Base-by-base conservation (phyloP, 2,329 filamentous ascomycete species). In the Neofusicoccum parvum region DNA sequence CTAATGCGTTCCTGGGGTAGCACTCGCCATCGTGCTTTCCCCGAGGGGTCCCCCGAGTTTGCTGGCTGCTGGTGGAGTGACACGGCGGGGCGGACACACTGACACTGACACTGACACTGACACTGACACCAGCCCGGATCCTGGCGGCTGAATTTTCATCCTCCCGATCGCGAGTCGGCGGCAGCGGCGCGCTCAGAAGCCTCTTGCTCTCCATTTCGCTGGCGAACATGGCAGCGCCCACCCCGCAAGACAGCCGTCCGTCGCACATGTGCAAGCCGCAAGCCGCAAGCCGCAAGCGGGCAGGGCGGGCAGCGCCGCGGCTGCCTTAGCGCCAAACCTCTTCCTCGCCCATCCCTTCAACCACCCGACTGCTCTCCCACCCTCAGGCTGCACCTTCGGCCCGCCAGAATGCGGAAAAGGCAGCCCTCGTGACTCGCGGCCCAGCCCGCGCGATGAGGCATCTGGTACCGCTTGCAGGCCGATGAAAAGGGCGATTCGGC, bases 291-390 rank as follows among this genome's bases (percentile, higher is more conserved):
- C 34, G 53, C 53, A 56, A 56, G 37, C 53, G 51, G 51, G 37
- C 37, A 56, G 49, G 32, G 49, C 11, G 14, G 51, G 37, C 37
- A 56, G 49, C 14, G 49, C 11, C 27, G 27, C 27, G 51, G 17
- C 51, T 46, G 23, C 54, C 41, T 46, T 59, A 59, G 54, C 39
- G 15, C 54, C 39, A 56, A 56, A 41, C 53, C 37, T 56, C 32
- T 17, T 56, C 46, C 36, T 54, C 51, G 39, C 7, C 41, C 23
- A 34, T 27, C 37, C n/a, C 15, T 46, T 46, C 54, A 34, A 20
- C 23, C 37, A 20, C 39, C 4, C 20, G 17, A 3, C 37, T 58
- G 54, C 54, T 45, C 20, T 27, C 9, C 23, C 34, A 37, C 43
- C 53, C 17, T 27, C 51, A 17, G 36, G 50, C 32, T 12, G 15